Base-by-base conservation (phyloP, 2,329 filamentous ascomycete genomes). In the Whalleya microplaca region DNA sequence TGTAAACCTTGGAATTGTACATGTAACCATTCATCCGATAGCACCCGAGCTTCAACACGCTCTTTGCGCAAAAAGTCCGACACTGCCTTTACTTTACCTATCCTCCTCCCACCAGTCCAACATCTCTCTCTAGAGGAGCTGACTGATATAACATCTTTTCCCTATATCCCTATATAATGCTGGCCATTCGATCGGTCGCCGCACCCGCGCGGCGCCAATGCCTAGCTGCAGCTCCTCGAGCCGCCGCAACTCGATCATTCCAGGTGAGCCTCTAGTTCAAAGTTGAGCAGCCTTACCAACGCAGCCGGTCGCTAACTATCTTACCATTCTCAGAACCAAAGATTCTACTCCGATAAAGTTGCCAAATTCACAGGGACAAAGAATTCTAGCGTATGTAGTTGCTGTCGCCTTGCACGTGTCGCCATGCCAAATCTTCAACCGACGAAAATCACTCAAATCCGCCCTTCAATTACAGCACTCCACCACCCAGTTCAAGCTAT, bases 291-390 rank as follows among this genome's bases (percentile, higher is more conserved):
- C 50, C 27, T 48, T 16, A 37, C 21, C 45, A 14, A 43, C 52
- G 45, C 56, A 19, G 18, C 21, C 16, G 21, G 32, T 64, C 46
- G 53, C 72, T 75, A 66, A 74, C 63, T 53, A 53, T 37, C 44
- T 19, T 23, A 9, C 21, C 29, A 14, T 42, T 46, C 18, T 53
- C 63, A 85, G 81, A 78, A 76, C 74, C 75, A 78, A 73, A 79
- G 86, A 73, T 84, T 76, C 77, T 93, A 88, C 80, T 85, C 84
- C 41, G 65, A 64, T 73, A 75, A 77, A 59, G 92, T 98, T 70
- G 95, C 93, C 76, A 91, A 95, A 81, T 99, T 97, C 83, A 89
- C 91, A 72, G 95, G 94, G 68, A 84, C 86, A 74, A 97, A 96
- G 81, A 91, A 90, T 74, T 80, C 88, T 74, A 89, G 94, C 82